Percentiles rank a stretch among this genome's conserved stretches.
Conservation (phyloP, 2,329 filamentous ascomycete species). For the Cladophialophora psammophila region DNA sequence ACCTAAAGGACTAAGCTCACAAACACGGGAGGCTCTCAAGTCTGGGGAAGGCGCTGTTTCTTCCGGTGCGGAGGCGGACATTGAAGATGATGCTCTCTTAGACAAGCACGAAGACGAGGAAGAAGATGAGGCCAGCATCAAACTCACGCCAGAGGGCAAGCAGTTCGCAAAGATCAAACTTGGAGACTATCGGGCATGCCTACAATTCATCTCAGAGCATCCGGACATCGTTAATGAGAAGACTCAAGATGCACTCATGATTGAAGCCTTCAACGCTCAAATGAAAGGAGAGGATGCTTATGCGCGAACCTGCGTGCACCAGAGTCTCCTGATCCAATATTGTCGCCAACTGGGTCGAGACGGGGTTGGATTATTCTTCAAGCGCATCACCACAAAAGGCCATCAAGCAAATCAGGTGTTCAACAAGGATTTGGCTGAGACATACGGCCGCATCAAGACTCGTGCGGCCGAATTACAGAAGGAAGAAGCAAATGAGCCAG, state of each 20-base stretch:
- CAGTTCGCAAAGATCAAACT: constrained; percentile 80
- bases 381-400: constrained; percentile 85
- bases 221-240: constrained; percentile 80
- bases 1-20: constrained; percentile 38
- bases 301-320: constrained; percentile 87
- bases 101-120: constrained; percentile 53
- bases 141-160: constrained; percentile 79
- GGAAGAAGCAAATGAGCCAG: constrained; percentile 61
- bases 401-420: constrained; percentile 93
- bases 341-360: constrained; percentile 88
- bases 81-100: constrained; percentile 59
- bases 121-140: constrained; percentile 75
- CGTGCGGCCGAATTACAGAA: constrained; percentile 76
- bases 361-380: constrained; percentile 92
- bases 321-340: constrained; percentile 91
- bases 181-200: constrained; percentile 74
- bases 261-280: constrained; percentile 89
- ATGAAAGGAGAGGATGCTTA: constrained; percentile 78
- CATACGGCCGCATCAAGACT: constrained; percentile 80
- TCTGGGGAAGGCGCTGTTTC: constrained; percentile 56
- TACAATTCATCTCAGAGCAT: constrained; percentile 80
- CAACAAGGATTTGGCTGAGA: constrained; percentile 88
- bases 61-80: constrained; percentile 67
- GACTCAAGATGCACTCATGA: constrained; percentile 88
- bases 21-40: constrained; percentile 46